Evolutionary conservation across 768 basidiomycete species (phyloP).

Genomic region (Amanita pallidorosea): DNA sequence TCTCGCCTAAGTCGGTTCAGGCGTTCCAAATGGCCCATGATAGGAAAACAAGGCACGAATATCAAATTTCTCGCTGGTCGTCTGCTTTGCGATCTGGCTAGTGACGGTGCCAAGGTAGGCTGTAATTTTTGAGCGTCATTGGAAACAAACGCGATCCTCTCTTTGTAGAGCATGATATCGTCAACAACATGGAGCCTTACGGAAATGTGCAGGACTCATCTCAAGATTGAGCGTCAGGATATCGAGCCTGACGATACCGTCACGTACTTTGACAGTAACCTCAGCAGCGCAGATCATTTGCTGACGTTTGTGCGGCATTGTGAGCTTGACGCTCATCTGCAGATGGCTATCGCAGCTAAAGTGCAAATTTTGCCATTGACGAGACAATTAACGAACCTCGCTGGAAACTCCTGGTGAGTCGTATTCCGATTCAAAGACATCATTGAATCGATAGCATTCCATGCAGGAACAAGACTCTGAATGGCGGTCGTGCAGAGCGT

Average conservation of each 20-base stretch:
- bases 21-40: constrained; percentile 69
- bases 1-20: constrained; percentile 88
- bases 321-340: constrained; percentile 91
- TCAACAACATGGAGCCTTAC: constrained; percentile 98
- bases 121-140: not conserved
- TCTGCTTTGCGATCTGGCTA: constrained; percentile 84
- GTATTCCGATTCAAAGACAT: not conserved
- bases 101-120: constrained; percentile 85
- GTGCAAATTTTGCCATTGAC: constrained; percentile 93
- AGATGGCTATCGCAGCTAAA: constrained; percentile 93
- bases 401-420: constrained; percentile 90
- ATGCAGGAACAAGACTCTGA: constrained; percentile 89
- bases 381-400: constrained; percentile 86
- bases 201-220: constrained; percentile 91
- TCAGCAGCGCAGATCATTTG: constrained; percentile 65
- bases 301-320: constrained; percentile 88
- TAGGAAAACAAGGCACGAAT: constrained; percentile 78
- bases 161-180: constrained; percentile 77
- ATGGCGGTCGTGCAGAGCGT: constrained; percentile 95
- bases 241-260: constrained; percentile 95
- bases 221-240: constrained; percentile 80
- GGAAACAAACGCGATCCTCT: not conserved
- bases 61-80: constrained; percentile 76
- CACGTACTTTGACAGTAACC: constrained; percentile 76
- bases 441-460: not conserved